Base-by-base conservation (phyloP, 1,284 basidiomycete genomes). In the Tranzscheliella williamsii region DNA sequence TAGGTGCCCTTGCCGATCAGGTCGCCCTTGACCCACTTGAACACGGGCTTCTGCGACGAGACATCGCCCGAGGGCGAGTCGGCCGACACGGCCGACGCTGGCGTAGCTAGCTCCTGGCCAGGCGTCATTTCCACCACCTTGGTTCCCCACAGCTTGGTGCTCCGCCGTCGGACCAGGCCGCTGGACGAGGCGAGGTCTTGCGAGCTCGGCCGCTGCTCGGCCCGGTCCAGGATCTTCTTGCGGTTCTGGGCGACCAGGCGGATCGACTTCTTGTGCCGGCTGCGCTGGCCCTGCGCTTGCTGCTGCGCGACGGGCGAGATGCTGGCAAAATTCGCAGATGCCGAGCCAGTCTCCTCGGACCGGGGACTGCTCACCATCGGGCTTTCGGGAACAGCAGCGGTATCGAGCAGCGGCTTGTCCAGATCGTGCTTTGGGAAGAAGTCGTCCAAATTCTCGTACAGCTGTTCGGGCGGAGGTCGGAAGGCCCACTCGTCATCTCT, bases 11-110 rank as follows among this genome's bases (percentile, higher is more conserved):
- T 91, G 32, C 95, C 95, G 64, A 98, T 96, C 34, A 96, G 82
- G 78, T 96, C 91, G 55, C 95, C 95, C 72, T 94, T 90, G 41
- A 97, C 91, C 94, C 95, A 98, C 75, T 93, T 93, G 83, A 97
- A 94, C 29, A 93, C 92, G 33, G 67, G 72, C 40, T 61, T 60
- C 3, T 42, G 46, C 31, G 54, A 42, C n/a, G 50, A 37, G 12
- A 49, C 33, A 17, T 76, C 75, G n/a, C 51, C 66, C 1, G 55
- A 63, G 3, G 76, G 65, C 33, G 72, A 73, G 26, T 79, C 75
- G 18, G 63, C 55, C 29, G 72, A 70, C 29, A 46, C 46, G 8
- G 71, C 61, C n/a, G 63, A 60, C 12, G 65, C 51, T 35, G 52
- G 57, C 23, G 69, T 69, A 12, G 67, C 32, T 16, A 78, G 69